Evolutionary conservation across 768 basidiomycete genomes (phyloP), one percentile per base, ranked within the genome.

Genomic region (Kwoniella bestiolae): DNA sequence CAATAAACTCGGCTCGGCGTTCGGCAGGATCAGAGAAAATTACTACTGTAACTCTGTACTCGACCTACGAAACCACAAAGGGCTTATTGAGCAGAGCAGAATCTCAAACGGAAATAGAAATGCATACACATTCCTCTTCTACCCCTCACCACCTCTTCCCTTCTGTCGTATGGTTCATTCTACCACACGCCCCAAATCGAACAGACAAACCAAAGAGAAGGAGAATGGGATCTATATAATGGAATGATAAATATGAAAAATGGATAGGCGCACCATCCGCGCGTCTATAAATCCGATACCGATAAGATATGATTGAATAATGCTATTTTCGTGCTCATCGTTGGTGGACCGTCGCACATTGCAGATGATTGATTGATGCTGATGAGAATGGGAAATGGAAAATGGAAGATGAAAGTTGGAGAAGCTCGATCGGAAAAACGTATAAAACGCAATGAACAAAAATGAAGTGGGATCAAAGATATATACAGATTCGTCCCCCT

Each of bases 201-300:
- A 11, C 38, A 41, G 12, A 14, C 18, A 41, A 41, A 41, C 12
- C 5, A 41, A 41, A 8, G 38, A 18, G 12, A 14, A 18, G 38
- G 18, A 14, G 18, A 0, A 41, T 41, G 18, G 18, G 38, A 14
- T 14, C 12, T 41, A 41, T 18, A 11, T 41, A 18, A 41, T 41
- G 12, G 18, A 41, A 41, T 5, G 18, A 41, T 41, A 18, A 41
- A 41, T 6, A 41, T 14, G 38, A 41, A 18, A 11, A 41, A 41
- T 6, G 18, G 38, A 14, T 16, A 47, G 59, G 28, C 50, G 60
- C 47, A 61, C 60, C 60, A 61, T 61, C 50, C 60, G 60, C 60
- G 60, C 60, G 60, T 38, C 56, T 26, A 35, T 35, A 25, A 41
- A 38, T 41, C 5, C 18, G 35, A 23, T 7, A 57, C 56, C 56